Conservation (phyloP, 305 asterid genomes). For the Plantago rigida region DNA sequence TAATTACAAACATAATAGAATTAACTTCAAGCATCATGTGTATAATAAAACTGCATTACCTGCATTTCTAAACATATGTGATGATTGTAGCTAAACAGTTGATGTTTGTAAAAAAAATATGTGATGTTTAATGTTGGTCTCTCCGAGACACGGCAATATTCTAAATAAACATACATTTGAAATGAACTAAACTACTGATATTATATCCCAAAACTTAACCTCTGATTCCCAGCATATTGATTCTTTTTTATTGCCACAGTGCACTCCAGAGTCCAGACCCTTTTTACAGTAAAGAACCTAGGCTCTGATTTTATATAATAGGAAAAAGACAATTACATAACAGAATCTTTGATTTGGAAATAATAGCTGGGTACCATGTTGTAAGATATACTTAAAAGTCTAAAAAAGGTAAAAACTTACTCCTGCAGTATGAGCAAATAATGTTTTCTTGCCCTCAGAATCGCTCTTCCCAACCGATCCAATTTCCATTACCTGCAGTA, state of each 20-base stretch:
- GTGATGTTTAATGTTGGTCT: too few species aligned
- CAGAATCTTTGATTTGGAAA: neutral
- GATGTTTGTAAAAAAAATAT: too few species aligned
- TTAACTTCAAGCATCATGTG: too few species aligned
- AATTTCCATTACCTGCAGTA: constrained; percentile 72
- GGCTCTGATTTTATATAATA: neutral
- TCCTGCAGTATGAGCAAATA: constrained; percentile 71
- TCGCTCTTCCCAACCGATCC: constrained; percentile 87
- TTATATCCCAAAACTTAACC: neutral
- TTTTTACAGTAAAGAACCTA: neutral
- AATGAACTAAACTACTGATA: neutral
- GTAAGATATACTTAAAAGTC: neutral
- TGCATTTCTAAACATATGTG: too few species aligned
- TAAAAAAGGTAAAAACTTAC: constrained; percentile 40
- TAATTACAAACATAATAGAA: too few species aligned
- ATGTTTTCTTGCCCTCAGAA: constrained; percentile 45
- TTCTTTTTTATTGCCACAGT: neutral
- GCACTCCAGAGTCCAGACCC: neutral
- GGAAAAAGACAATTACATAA: too few species aligned
- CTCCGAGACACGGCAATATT: too few species aligned
- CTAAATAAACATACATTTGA: neutral
- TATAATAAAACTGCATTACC: too few species aligned
- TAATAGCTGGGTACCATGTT: neutral
- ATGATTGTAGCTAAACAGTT: too few species aligned
- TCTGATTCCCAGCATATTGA: neutral